Percentiles rank a stretch among this genome's conserved stretches.
Evolutionary conservation across 73 alveolate species (phyloP).

Genomic region (Paramecium biaurelia): DNA sequence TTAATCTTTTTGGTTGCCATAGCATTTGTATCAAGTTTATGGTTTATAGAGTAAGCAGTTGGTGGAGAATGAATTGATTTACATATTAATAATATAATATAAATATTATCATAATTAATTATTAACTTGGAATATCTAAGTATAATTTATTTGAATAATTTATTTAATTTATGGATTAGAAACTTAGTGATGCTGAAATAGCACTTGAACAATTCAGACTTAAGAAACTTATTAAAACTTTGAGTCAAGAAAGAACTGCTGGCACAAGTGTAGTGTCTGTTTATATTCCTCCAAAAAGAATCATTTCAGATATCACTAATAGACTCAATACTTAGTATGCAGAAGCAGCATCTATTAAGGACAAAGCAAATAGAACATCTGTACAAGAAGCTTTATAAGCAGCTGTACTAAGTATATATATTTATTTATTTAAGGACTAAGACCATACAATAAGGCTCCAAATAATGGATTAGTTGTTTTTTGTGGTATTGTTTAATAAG

Average conservation of each 20-base stretch:
- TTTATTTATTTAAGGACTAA: constrained; percentile 59
- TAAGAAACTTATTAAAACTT: constrained; percentile 53
- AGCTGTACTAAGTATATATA: constrained; percentile 45
- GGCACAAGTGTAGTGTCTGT: constrained; percentile 65
- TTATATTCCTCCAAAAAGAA: constrained; percentile 59
- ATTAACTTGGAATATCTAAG: not conserved
- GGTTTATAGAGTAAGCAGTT: constrained; percentile 61
- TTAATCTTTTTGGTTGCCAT: constrained; percentile 49
- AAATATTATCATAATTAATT: not conserved
- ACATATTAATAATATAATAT: not conserved
- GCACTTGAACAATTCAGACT: constrained; percentile 57
- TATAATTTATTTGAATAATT: not conserved
- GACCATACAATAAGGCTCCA: constrained; percentile 93
- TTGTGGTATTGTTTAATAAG: constrained; percentile 95
- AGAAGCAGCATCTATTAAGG: constrained; percentile 56
- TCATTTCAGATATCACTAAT: constrained; percentile 57
- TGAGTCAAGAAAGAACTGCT: constrained; percentile 40
- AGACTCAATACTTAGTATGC: constrained; percentile 45
- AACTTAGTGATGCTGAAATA: not conserved
- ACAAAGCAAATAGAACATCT: constrained; percentile 57
- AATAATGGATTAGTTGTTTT: constrained; percentile 95
- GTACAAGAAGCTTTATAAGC: constrained; percentile 57
- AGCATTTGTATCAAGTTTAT: constrained; percentile 44
- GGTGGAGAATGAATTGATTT: constrained; percentile 40
- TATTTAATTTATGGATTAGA: not conserved